Conservation (phyloP, 108 stramenopile genomes). For the Skeletonema potamos region DNA sequence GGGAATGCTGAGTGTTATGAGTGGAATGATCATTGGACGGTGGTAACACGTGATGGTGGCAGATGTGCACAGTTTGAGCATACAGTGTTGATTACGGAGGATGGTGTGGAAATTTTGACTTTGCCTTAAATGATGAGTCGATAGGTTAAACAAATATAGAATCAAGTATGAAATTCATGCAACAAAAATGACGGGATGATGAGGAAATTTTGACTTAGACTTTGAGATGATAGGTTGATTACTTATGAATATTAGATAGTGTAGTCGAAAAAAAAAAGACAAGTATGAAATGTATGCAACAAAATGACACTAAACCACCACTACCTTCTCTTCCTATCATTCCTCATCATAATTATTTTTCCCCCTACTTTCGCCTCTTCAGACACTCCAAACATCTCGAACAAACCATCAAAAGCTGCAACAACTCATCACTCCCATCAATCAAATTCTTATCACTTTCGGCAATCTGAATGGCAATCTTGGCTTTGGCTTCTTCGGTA, state of each 20-base stretch:
- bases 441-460: slow-evolving; percentile 91
- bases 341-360: neutral
- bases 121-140: slow-evolving; percentile 1
- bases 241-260: too few relatives aligned
- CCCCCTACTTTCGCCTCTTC: slow-evolving; percentile 27
- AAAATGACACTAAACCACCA: too few relatives aligned
- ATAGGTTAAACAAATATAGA: too few relatives aligned
- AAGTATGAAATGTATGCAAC: neutral
- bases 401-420: slow-evolving; percentile 94
- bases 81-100: slow-evolving; percentile 91
- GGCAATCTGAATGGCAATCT: slow-evolving; percentile 84
- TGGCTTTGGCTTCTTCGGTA: slow-evolving; percentile 83
- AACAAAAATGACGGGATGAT: too few relatives aligned
- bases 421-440: slow-evolving; percentile 93
- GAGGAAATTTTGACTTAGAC: too few relatives aligned
- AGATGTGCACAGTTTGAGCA: slow-evolving; percentile 98
- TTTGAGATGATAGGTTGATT: too few relatives aligned
- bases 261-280: too few relatives aligned
- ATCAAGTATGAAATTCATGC: too few relatives aligned
- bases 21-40: slow-evolving; percentile 98
- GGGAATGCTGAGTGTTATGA: slow-evolving; percentile 69
- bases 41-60: slow-evolving; percentile 87
- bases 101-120: slow-evolving; percentile 94
- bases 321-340: neutral
- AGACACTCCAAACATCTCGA: slow-evolving; percentile 69